A percentile compares a stretch with the other conserved stretches of the same genome.
Evolutionary conservation across 805 yeast genomes (phyloP).

Genomic region (Candida nemodendra): DNA sequence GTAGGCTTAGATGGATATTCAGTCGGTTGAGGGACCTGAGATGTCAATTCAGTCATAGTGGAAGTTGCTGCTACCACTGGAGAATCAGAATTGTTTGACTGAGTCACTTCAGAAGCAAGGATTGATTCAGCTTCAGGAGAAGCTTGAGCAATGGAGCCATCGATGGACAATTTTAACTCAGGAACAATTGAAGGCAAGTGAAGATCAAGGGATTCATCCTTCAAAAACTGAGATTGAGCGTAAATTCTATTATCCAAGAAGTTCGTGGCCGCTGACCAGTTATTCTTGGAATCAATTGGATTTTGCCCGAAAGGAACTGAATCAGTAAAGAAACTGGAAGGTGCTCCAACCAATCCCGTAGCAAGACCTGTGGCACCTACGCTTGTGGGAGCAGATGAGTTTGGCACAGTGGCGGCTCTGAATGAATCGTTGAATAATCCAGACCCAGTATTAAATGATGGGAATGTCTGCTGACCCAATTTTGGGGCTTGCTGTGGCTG

Average conservation of each 20-base stretch:
- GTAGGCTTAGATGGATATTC: background rate
- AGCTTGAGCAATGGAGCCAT: background rate
- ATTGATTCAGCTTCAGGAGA: conserved; percentile 2
- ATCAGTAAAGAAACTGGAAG: conserved; percentile 8
- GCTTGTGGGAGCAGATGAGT: background rate
- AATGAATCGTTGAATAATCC: conserved; percentile 15
- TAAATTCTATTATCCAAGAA: conserved; percentile 12
- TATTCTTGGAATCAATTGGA: conserved; percentile 2
- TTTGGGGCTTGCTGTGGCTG: conserved; percentile 10
- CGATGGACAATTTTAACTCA: conserved; percentile 7
- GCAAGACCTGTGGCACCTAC: background rate
- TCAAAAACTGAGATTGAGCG: conserved; percentile 31
- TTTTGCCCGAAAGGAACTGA: conserved; percentile 5
- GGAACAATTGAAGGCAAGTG: conserved; percentile 9
- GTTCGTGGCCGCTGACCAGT: conserved; percentile 11
- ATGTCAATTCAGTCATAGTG: too few relatives aligned
- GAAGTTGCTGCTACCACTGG: background rate
- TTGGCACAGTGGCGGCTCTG: background rate
- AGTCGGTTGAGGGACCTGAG: too few relatives aligned
- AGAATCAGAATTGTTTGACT: background rate
- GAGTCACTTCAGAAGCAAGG: background rate
- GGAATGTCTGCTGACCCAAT: conserved; percentile 12
- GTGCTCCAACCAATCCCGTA: conserved; percentile 1
- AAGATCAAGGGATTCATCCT: conserved; percentile 6
- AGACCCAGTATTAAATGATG: conserved; percentile 15